A percentile compares a stretch with the other conserved stretches of the same genome.
Evolutionary conservation across 1,284 basidiomycete genomes (phyloP).

Genomic region (Heterobasidion parviporum): DNA sequence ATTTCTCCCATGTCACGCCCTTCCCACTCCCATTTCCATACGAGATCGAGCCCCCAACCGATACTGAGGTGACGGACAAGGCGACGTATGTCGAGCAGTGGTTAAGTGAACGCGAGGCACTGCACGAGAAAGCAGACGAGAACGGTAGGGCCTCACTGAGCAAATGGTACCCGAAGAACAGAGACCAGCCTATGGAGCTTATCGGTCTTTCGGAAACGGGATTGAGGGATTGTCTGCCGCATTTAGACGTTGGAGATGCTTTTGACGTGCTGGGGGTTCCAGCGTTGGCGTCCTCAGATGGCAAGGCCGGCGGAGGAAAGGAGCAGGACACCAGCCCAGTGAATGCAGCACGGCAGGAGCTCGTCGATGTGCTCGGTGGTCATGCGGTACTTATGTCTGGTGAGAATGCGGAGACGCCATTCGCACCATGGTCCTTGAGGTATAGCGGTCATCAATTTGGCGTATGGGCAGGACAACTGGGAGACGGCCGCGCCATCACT

Average conservation of each 20-base stretch:
- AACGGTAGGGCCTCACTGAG: conserved; percentile 14
- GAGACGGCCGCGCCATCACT: conserved; percentile 90
- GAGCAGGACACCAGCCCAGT: conserved; percentile 24
- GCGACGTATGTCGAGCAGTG: conserved; percentile 63
- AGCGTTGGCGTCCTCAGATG: conserved; percentile 26
- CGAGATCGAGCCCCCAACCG: conserved; percentile 51
- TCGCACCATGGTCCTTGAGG: conserved; percentile 83
- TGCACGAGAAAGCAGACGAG: conserved; percentile 21
- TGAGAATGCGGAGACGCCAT: conserved; percentile 34
- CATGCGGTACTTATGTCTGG: conserved; percentile 62
- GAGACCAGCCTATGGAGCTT: conserved; percentile 56
- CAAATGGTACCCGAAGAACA: conserved; percentile 42
- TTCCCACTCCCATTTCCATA: conserved; percentile 85
- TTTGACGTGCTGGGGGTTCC: conserved; percentile 55
- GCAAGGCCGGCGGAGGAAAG: conserved; percentile 13
- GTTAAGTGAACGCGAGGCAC: conserved; percentile 57
- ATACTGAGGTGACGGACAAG: conserved; percentile 43
- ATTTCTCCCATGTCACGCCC: conserved; percentile 82
- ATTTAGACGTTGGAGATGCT: conserved; percentile 82
- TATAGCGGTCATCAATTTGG: conserved; percentile 95
- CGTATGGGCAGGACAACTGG: conserved; percentile 91
- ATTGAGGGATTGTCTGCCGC: conserved; percentile 72
- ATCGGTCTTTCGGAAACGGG: conserved; percentile 65
- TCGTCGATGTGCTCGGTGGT: conserved; percentile 78
- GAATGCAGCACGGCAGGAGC: conserved; percentile 49